Base-by-base conservation (phyloP, 2,329 filamentous ascomycete species). In the Cladosporium phlei region DNA sequence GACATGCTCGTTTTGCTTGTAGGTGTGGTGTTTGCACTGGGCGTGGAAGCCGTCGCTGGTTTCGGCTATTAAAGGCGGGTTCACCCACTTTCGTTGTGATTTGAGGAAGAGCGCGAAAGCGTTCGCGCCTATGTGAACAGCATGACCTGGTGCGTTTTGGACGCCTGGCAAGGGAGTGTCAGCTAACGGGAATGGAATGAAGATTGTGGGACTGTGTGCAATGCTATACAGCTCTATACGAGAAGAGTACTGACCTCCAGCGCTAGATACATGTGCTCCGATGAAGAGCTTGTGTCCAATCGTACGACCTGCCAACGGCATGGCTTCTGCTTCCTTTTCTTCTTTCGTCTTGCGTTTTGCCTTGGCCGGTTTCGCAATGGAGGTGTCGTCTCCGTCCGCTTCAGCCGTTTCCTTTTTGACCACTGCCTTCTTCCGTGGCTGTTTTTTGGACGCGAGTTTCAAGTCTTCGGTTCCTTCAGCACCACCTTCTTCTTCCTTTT, bases 101-200 rank as follows among this genome's bases (percentile, higher is more conserved):
- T 97, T 97, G 57, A 98, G 77, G 70, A 98, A 98, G 16, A 97
- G 75, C 3, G 93, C 93, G 58, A 97, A 95, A 8, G 90, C 82
- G 64, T 97, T 98, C 52, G 86, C 90, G 44, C 90, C 76, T 39
- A 52, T 60, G 32, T 71, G 58, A 5, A 56, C 43, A 22, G 50
- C 40, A 53, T 71, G 59, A 57, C 76, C 72, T 49, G 97, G 76
- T 0, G 90, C 78, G 66, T 97, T 96, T 48, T 96, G 89, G 1
- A 97, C 86, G 44, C 90, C 87, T 90, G 39, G 7, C 14, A 29
- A 19, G 11, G 5, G 2, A 14, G 2, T 11, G 22, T 35, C 6
- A 29, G 37, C 12, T 39, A 11, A 11, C 6, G 11, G 24, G 24
- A 25, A 25, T 25, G 37, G 5, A n/a, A 24, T 28, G 6, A 1